Percentiles rank a stretch among this genome's conserved stretches.
Evolutionary conservation across 768 basidiomycete genomes (phyloP).

Genomic region (Termitomyces sp.): DNA sequence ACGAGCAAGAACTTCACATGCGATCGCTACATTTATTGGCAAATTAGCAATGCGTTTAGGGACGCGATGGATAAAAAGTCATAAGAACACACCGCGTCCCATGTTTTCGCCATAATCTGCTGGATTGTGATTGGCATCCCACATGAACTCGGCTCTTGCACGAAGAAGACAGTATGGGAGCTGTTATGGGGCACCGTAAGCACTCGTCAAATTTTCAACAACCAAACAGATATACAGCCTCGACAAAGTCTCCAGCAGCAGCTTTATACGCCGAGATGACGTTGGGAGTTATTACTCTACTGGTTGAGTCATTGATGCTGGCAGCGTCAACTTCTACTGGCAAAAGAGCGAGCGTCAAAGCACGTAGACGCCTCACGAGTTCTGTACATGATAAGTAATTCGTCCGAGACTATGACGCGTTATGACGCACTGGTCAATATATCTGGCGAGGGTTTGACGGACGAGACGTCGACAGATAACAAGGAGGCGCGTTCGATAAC

Average conservation of each 20-base stretch:
- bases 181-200: slow-evolving; percentile 27
- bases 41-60: slow-evolving; percentile 1
- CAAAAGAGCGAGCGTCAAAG: slow-evolving; percentile 68
- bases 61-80: neutral
- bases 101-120: slow-evolving; percentile 86
- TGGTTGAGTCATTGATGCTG: slow-evolving; percentile 69
- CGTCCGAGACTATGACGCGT: neutral
- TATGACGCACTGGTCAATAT: slow-evolving; percentile 64
- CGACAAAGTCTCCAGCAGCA: slow-evolving; percentile 84
- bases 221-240: slow-evolving; percentile 52
- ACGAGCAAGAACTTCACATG: slow-evolving; percentile 83
- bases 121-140: slow-evolving; percentile 75
- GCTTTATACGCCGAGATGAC: slow-evolving; percentile 73
- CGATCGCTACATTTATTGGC: slow-evolving; percentile 42
- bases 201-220: neutral
- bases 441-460: slow-evolving; percentile 58
- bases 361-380: slow-evolving; percentile 74
- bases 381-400: slow-evolving; percentile 35
- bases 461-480: slow-evolving; percentile 29
- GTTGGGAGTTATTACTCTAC: slow-evolving; percentile 75
- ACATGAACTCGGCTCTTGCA: slow-evolving; percentile 75
- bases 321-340: slow-evolving; percentile 74
- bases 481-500: slow-evolving; percentile 42
- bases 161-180: slow-evolving; percentile 79
- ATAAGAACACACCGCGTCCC: slow-evolving; percentile 54